Evolutionary conservation across 192 early-diverging fungal genomes (phyloP), one percentile per base, ranked within the genome.

Genomic region (Borealophlyctis nickersoniae): DNA sequence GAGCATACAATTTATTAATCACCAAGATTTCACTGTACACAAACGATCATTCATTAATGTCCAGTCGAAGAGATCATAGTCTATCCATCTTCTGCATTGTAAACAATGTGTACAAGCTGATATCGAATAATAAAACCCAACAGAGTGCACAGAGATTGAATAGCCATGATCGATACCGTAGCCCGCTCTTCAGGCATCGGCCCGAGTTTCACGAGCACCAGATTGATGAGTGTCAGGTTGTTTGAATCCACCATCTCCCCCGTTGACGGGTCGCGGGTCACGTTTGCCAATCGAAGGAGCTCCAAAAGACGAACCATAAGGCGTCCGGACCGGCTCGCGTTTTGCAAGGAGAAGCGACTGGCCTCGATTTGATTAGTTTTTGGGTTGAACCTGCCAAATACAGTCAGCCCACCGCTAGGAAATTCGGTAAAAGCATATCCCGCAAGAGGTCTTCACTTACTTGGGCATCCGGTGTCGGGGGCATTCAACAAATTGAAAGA

Each of bases 401-500:
- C 5, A 23, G 23, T 23, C 48, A 49, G 48, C 19, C 23, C 48
- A 23, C 19, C 19, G 0, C 48, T 19, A 1, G 48, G 1, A 19
- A 49, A 49, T 49, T 1, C 0, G 19, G 1, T n/a, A 23, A 49
- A n/a, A 1, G 1, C 19, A n/a, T 49, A 23, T n/a, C 29, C 1
- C 19, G 1, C 22, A 58, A 2, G 33, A n/a, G 0, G n/a, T 14
- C 4, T n/a, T 4, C 33, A 58, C 72, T 31, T 77, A 90, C 69
- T 78, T 73, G 2, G 97, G 97, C 81, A 99, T 86, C 1, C 97
- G 81, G 68, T 99, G 97, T 13, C 97, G 85, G 1, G 96, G 97
- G 73, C 95, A 99, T 11, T 90, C 89, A 3, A 98, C 86, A n/a
- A 98, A 69, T 29, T 87, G 78, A 74, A 98, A 98, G 23, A 99